phyloP scores from a whole-genome alignment of 1,284 basidiomycete species.

The Ganoderma resinaceum region DNA sequence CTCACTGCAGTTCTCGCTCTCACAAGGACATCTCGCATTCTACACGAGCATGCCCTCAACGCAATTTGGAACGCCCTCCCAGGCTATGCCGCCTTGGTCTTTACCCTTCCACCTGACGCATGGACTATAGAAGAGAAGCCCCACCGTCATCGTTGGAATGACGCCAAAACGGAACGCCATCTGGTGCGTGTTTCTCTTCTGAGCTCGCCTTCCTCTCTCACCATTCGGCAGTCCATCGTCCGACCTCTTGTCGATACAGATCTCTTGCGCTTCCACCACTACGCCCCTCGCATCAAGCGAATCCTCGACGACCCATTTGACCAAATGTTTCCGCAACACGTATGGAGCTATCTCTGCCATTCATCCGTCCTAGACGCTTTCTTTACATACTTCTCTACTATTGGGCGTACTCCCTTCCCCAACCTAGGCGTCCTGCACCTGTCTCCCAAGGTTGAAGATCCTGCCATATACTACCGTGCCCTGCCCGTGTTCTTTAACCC shows the following conservation, averaged over 20 bases:
- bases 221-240: background rate
- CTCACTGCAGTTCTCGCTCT: background rate
- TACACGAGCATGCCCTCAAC: background rate
- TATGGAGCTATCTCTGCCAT: background rate
- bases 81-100: background rate
- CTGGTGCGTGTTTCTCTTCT: background rate
- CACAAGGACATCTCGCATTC: background rate
- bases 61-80: background rate
- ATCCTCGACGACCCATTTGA: background rate
- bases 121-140: background rate
- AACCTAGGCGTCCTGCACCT: background rate
- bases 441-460: background rate
- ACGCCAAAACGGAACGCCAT: background rate
- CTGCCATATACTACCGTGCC: background rate
- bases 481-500: background rate
- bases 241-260: constrained; percentile 10
- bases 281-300: constrained; percentile 5
- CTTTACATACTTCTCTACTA: background rate
- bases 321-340: background rate
- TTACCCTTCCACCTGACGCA: background rate
- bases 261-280: constrained; percentile 6
- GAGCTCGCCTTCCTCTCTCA: background rate
- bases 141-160: background rate
- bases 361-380: background rate
- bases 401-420: background rate